Conservation (phyloP, 2,329 filamentous ascomycete species). For the Tolypocladium tropicale region DNA sequence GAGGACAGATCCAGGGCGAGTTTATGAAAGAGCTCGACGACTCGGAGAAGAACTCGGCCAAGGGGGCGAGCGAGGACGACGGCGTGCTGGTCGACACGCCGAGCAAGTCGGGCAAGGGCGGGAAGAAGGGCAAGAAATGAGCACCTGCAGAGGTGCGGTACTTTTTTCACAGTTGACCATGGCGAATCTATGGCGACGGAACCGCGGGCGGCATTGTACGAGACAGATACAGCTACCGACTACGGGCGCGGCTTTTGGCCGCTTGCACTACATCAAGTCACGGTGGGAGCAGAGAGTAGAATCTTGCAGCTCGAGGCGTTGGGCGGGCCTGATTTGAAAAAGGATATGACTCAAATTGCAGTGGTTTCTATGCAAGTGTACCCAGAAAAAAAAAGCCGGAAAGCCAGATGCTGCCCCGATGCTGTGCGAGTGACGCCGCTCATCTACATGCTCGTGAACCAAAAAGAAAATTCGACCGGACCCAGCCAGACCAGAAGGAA, state of each 20-base stretch:
- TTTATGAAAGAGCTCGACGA: conserved; percentile 80
- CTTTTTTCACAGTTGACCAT: neutral
- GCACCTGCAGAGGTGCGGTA: neutral
- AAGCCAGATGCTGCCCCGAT: conserved; percentile 3
- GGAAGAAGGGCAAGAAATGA: conserved; percentile 48
- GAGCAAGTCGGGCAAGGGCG: conserved; percentile 18
- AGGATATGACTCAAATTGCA: neutral
- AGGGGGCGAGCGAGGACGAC: conserved; percentile 26
- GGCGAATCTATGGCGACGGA: neutral
- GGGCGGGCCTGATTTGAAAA: neutral
- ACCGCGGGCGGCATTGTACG: neutral
- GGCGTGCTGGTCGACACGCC: conserved; percentile 64
- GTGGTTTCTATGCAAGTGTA: neutral
- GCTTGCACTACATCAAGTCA: neutral
- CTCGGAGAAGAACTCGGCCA: conserved; percentile 36
- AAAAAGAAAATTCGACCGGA: neutral
- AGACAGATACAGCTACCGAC: neutral
- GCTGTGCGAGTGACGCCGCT: conserved; percentile 5
- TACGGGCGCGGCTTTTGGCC: neutral
- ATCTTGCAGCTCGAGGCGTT: neutral
- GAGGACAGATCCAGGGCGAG: conserved; percentile 58
- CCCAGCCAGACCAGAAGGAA: neutral
- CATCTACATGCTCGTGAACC: conserved; percentile 1
- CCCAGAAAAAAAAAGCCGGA: neutral
- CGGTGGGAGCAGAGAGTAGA: neutral